Base-by-base conservation (phyloP, 768 basidiomycete genomes). In the Suillus cothurnatus region DNA sequence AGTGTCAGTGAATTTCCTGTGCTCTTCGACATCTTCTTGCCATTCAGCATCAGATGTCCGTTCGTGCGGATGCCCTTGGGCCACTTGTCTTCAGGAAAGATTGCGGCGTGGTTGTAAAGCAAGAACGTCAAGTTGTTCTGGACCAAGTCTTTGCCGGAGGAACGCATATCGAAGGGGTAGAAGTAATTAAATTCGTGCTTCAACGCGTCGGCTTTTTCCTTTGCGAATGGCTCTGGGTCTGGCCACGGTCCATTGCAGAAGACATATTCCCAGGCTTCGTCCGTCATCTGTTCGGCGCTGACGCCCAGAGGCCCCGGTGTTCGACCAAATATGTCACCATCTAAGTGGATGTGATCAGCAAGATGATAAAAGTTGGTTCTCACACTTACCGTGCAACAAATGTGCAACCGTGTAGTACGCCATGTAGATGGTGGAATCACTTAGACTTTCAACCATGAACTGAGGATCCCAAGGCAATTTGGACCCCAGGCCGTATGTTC, bases 391-490 rank as follows among this genome's bases (percentile, higher is more conserved):
- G 68, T 99, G 97, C 65, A 99, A 81, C 38, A 96, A 80, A 76
- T 99, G 91, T 6, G 95, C 85, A 52, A 99, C 87, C 6, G 97
- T 97, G 79, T 99, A 99, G 80, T 99, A 99, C 49, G 90, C 85
- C 96, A 97, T 98, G 81, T 99, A 99, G 75, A 99, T 90, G 11
- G 97, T 99, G 8, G 97, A 98, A 78, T 99, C 97, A 70, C 93
- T 96, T 74, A 99, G 78, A 69, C 93, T 95, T 78, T 99, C 97
- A 53, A 99, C 96, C 74, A 99, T 83, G 85, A 96, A 98, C 61
- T 93, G 88, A 21, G 91, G 91, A 74, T 99, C 97, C 96, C 97
- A 99, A 3, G 97, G 97, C 65, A 99, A 81, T 72, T 92, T 91
- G 3, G 96, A 95, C 23, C 97, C 97, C 70, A 99, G 82, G 62